Base-by-base conservation (phyloP, 1,139 yeast species). In the Groenewaldozyma sp. region DNA sequence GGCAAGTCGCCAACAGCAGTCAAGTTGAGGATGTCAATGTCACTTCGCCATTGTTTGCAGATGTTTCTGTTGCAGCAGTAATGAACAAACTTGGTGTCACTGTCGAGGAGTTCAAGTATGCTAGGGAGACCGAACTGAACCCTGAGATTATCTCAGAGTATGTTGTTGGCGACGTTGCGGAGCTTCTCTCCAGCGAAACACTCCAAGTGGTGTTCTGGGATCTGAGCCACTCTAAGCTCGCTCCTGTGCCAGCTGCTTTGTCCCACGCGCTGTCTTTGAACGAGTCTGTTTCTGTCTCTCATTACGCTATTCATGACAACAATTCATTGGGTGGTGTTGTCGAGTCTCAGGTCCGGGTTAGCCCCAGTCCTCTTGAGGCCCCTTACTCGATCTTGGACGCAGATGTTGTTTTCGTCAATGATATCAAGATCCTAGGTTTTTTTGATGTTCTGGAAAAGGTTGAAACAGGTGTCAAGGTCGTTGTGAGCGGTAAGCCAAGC, bases 241-340 rank as follows among this genome's bases (percentile, higher is more conserved):
- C 73, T 26, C 70, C 70, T 28, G 73, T 80, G 35, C 78, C 87
- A 20, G 70, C 78, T 36, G 76, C 76, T 50, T 63, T 88, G 44
- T 82, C 91, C 0, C 81, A 78, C 46, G 69, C 87, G 17, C 69
- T 84, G 48, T 78, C 94, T 2, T 68, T 82, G 54, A 86, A 78
- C 52, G 73, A 74, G 44, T 58, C 68, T 41, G 68, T 74, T 45
- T 57, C 63, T 24, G 71, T 83, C 46, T 64, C 71, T 43, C 71
- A 74, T 56, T 70, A 82, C 59, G 73, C 79, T 40, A 74, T 73
- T 52, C 86, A 67, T 53, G 95, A 88, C 59, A 86, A 83, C 56
- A 62, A 71, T 21, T 64, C 74, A 19, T 72, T 72, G 35, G 93
- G 91, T 29, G 95, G 95, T 47, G 59, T 76, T n/a, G 77, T 80